Base-by-base conservation (phyloP, 73 alveolate species). In the Tetrahymena elliotti region DNA sequence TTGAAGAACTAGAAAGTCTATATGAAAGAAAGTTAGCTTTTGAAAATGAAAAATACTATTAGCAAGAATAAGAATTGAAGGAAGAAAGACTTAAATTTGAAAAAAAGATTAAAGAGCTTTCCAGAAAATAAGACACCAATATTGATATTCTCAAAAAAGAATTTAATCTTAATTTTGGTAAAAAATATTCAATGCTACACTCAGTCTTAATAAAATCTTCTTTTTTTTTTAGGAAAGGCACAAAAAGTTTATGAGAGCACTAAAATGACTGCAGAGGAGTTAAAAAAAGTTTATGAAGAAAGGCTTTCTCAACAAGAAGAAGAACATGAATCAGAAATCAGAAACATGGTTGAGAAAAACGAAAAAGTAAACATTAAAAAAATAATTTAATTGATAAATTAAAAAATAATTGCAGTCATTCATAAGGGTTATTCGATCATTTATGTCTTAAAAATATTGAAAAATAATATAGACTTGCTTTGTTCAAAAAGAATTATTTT, bases 21-120 rank as follows among this genome's bases (percentile, higher is more conserved):
- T 98, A 97, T 96, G 99, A 98, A 94, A 96, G 97, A 93, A 98
- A 98, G 47, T 96, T 97, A 33, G 96, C 98, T 41, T 95, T 97
- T 52, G 99, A 98, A 92, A 95, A 96, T 93, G 97, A 97, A 83
- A 97, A 97, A 92, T 97, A 96, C 92, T 95, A 96, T 33, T 93
- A 97, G 35, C 96, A 97, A 38, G 99, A 98, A 96, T 96, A 98
- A 92, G 97, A 97, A 68, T 96, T 96, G 84, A 84, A 94, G 39
- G 99, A 98, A 95, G 96, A 96, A 97, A 97, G 98, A 93, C 93
- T 95, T 83, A 93, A 95, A 94, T 97, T 97, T 94, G 97, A 97
- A 94, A 96, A 95, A 18, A 92, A 97, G 93, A 93, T 97, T 8
- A 95, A 96, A 31, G 98, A 96, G 83, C 94, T 97, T 93, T 94